Percentiles rank a stretch among this genome's conserved stretches.
Conservation (phyloP, 257 asterid species). For the Solanum gandarillasii region DNA sequence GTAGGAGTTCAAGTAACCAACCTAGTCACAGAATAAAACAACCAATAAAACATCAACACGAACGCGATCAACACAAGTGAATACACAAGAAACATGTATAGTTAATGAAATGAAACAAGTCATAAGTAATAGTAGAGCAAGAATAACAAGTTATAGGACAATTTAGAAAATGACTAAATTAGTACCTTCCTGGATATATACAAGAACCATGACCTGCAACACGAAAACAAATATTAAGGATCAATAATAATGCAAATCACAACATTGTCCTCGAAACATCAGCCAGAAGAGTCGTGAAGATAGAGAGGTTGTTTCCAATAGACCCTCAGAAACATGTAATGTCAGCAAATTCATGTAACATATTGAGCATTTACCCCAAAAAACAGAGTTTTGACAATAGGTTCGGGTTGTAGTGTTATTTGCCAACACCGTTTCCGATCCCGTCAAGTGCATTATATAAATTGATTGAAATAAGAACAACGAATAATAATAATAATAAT, state of each 20-base stretch:
- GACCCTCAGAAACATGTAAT: neutral
- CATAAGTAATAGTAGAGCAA: neutral
- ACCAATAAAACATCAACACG: too few relatives aligned
- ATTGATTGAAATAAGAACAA: slow-evolving; percentile 7
- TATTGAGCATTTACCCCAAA: neutral
- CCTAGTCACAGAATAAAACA: too few relatives aligned
- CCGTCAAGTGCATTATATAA: slow-evolving; percentile 56
- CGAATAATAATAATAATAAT: too few relatives aligned
- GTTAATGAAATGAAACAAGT: neutral
- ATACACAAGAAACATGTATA: too few relatives aligned
- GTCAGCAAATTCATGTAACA: neutral
- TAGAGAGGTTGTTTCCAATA: neutral
- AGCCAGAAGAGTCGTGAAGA: neutral
- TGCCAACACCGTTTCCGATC: slow-evolving; percentile 63
- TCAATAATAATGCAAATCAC: neutral
- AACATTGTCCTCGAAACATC: neutral
- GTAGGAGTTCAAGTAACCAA: too few relatives aligned
- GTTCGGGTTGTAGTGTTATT: slow-evolving; percentile 73
- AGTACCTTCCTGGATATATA: slow-evolving; percentile 71
- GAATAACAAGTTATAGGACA: neutral
- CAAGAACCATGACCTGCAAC: slow-evolving; percentile 73
- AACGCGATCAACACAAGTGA: too few relatives aligned
- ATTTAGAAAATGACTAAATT: neutral
- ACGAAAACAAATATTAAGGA: neutral
- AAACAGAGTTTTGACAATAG: slow-evolving; percentile 7